Percentiles rank a stretch among this genome's conserved stretches.
phyloP scores from a whole-genome alignment of 73 alveolate species.

The Stentor roeselii region DNA sequence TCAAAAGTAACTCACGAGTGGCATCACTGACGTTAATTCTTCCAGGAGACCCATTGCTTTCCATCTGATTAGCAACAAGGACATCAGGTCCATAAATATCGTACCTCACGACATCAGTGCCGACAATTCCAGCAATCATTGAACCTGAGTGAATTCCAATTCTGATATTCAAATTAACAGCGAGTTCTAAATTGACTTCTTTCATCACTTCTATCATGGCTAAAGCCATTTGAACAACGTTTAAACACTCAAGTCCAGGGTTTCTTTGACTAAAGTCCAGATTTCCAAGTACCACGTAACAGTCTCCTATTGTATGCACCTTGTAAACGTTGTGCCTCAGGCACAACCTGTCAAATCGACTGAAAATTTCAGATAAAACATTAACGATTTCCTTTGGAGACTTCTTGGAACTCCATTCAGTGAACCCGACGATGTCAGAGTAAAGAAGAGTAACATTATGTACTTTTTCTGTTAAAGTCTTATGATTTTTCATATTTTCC shows the following conservation, averaged over 20 bases:
- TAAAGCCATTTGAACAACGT: slow-evolving; percentile 87
- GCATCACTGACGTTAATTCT: slow-evolving; percentile 28
- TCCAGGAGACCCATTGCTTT: slow-evolving; percentile 47
- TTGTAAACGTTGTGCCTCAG: slow-evolving; percentile 81
- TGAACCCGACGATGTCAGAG: slow-evolving; percentile 81
- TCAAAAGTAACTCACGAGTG: slow-evolving; percentile 27
- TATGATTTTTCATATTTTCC: no score
- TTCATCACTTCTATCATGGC: slow-evolving; percentile 90
- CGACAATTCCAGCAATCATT: slow-evolving; percentile 47
- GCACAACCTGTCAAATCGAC: slow-evolving; percentile 88
- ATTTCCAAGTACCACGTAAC: slow-evolving; percentile 91
- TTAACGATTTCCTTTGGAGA: slow-evolving; percentile 90
- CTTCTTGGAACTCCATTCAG: slow-evolving; percentile 65
- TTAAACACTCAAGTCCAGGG: slow-evolving; percentile 85
- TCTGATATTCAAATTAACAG: slow-evolving; percentile 77
- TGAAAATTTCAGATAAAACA: slow-evolving; percentile 83
- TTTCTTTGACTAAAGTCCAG: slow-evolving; percentile 83
- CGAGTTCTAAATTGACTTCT: slow-evolving; percentile 74
- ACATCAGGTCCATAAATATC: slow-evolving; percentile 55
- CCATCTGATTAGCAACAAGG: slow-evolving; percentile 44
- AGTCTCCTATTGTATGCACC: slow-evolving; percentile 96
- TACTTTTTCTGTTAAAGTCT: slow-evolving; percentile 73
- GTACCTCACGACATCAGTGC: slow-evolving; percentile 49
- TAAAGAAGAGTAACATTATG: slow-evolving; percentile 88
- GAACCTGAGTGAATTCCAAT: slow-evolving; percentile 76